Percentiles rank a stretch among this genome's conserved stretches.
These are phyloP conservation scores for Sporodiniella umbellata DNA, from an alignment of 371 early-diverging fungal genomes.

Conservation along the genomic window DNA sequence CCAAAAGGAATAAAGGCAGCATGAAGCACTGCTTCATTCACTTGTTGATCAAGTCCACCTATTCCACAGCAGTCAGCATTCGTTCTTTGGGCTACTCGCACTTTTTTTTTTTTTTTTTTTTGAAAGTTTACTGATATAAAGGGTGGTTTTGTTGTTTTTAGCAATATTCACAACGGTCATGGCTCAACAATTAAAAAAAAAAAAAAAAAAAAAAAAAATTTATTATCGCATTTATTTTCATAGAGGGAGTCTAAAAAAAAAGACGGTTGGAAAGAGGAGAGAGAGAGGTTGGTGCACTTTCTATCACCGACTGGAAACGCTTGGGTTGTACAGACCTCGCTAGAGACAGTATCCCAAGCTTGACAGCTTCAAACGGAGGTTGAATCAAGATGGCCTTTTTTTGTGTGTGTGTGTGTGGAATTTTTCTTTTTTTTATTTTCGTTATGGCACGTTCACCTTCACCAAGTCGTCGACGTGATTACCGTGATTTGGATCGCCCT, in stretches of 20 bases:
- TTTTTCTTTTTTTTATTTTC: slow-evolving; percentile 4
- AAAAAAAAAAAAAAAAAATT: slow-evolving; percentile 4
- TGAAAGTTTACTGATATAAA: slow-evolving; percentile 47
- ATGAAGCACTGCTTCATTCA: slow-evolving; percentile 73
- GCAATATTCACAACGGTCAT: slow-evolving; percentile 23
- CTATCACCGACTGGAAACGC: too few relatives aligned
- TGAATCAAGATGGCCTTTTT: too few relatives aligned
- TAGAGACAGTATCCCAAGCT: too few relatives aligned
- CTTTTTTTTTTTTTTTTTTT: neutral
- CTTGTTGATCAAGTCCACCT: slow-evolving; percentile 84
- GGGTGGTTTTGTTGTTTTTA: slow-evolving; percentile 50
- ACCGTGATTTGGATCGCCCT: slow-evolving; percentile 42
- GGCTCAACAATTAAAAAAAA: neutral
- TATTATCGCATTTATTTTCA: neutral
- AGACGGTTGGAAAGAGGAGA: too few relatives aligned
- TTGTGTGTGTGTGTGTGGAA: too few relatives aligned
- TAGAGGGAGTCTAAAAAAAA: neutral
- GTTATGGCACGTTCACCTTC: slow-evolving; percentile 42
- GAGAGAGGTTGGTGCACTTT: too few relatives aligned
- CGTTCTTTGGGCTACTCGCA: too few relatives aligned
- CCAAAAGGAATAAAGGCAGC: slow-evolving; percentile 97
- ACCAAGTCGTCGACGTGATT: slow-evolving; percentile 32
- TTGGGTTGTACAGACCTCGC: too few relatives aligned
- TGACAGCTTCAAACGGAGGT: too few relatives aligned
- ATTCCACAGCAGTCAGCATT: slow-evolving; percentile 4